phyloP scores from a whole-genome alignment of 176 grass and related monocot species.

The Raddia guianensis region DNA sequence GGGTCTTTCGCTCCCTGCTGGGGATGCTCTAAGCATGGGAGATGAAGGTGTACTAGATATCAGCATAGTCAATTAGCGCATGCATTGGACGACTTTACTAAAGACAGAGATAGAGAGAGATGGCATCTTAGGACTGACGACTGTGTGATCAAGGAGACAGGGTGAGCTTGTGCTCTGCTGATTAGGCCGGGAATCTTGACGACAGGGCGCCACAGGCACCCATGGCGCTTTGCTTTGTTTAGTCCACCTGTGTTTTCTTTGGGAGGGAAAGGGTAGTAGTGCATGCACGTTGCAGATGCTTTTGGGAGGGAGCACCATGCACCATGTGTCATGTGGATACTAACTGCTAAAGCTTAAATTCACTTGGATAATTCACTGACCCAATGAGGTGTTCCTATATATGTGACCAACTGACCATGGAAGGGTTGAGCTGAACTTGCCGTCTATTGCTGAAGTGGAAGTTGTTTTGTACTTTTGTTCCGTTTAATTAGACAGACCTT shows the following conservation, averaged over 20 bases:
- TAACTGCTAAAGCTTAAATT: background rate
- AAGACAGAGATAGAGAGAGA: background rate
- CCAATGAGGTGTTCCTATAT: too few species aligned
- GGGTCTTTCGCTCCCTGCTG: too few species aligned
- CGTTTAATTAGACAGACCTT: too few species aligned
- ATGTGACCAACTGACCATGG: too few species aligned
- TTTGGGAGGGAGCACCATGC: constrained; percentile 20
- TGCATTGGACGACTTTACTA: background rate
- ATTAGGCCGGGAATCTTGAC: constrained; percentile 18
- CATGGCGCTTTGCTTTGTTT: constrained; percentile 17
- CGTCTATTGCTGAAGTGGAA: too few species aligned
- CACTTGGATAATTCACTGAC: too few species aligned
- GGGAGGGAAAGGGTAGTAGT: too few species aligned
- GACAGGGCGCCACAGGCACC: background rate
- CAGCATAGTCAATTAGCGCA: constrained; percentile 8
- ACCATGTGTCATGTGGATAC: background rate
- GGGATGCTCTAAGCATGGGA: too few species aligned
- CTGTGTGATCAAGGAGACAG: background rate
- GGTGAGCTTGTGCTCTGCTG: background rate
- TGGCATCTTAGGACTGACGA: background rate
- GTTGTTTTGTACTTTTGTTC: too few species aligned
- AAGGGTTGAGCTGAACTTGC: too few species aligned
- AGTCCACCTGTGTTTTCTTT: background rate
- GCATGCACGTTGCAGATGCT: constrained; percentile 10
- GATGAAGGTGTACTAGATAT: background rate